Evolutionary conservation across 352 stramenopile species (phyloP), one percentile per base, ranked within the genome.

Genomic region (Pythium oligandrum): DNA sequence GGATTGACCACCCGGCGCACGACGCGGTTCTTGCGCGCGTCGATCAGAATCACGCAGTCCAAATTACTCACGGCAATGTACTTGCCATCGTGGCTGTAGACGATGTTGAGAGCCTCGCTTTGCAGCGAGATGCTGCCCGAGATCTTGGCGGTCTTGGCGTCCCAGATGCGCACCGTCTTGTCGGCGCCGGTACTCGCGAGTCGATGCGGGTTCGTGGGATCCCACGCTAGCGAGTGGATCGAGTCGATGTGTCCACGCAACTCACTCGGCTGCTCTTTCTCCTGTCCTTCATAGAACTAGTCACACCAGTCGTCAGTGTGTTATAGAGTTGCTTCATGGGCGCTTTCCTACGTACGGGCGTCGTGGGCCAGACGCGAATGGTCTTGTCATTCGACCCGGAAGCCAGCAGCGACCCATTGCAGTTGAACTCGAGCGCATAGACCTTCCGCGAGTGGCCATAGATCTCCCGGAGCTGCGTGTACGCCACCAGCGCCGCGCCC

Each of bases 91-190:
- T 78, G 69, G 55, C 73, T 90, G 63, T 90, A 93, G 4, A 84
- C 75, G 39, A 93, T 77, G 57, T 90, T 92, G 30, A 90, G 63
- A 49, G 78, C 75, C 39, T 90, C 78, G 61, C 64, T 83, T 60
- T 79, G 76, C 9, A 92, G 63, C 48, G 81, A 86, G 39, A 92
- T 80, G 53, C 73, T 90, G 58, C 89, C 74, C 56, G 75, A 61
- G 53, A 90, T 88, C 55, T 86, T 86, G 59, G 79, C 72, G 31
- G 66, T 83, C 68, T 91, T 94, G 61, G 70, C 56, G 65, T 94
- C 79, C 83, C 83, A 94, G 40, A 92, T 73, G 57, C 83, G 83
- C 54, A 94, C 82, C 1, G 79, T 90, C 70, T 91, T 91, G 71
- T 94, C 83, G 32, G 69, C 63, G 17, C 75, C 74, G 1, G 83